Evolutionary conservation across 2,329 filamentous ascomycete genomes (phyloP).

Genomic region (Dryadomyces quercus-mongolicae): DNA sequence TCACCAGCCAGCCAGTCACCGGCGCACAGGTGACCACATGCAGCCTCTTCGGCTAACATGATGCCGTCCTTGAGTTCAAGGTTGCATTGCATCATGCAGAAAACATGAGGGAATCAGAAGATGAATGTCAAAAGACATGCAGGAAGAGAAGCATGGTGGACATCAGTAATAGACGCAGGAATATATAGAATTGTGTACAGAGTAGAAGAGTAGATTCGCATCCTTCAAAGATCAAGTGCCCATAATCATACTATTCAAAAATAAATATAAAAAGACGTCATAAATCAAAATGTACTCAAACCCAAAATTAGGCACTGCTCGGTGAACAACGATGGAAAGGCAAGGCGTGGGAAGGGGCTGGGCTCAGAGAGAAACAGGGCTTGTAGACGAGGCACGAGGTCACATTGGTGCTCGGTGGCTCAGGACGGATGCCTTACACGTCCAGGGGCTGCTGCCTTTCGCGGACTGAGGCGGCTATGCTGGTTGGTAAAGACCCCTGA

Average conservation of each 20-base stretch:
- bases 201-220: background rate
- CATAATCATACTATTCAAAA: background rate
- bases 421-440: no score
- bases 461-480: no score
- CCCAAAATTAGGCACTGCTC: background rate
- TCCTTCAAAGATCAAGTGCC: background rate
- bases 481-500: no score
- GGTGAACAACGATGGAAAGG: no score
- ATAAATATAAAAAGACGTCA: background rate
- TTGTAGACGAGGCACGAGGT: no score
- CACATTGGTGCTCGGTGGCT: no score
- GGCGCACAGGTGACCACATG: background rate
- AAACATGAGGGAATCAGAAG: background rate
- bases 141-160: background rate
- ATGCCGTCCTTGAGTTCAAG: slow-evolving; percentile 1
- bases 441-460: no score
- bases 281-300: background rate
- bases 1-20: slow-evolving; percentile 6
- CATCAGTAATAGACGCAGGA: no score
- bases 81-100: background rate
- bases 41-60: slow-evolving; percentile 5
- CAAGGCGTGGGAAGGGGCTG: no score
- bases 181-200: background rate
- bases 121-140: background rate
- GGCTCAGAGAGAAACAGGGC: no score